phyloP scores from a whole-genome alignment of 2,329 filamentous ascomycete species.

The Stagonosporopsis chrysanthemi region DNA sequence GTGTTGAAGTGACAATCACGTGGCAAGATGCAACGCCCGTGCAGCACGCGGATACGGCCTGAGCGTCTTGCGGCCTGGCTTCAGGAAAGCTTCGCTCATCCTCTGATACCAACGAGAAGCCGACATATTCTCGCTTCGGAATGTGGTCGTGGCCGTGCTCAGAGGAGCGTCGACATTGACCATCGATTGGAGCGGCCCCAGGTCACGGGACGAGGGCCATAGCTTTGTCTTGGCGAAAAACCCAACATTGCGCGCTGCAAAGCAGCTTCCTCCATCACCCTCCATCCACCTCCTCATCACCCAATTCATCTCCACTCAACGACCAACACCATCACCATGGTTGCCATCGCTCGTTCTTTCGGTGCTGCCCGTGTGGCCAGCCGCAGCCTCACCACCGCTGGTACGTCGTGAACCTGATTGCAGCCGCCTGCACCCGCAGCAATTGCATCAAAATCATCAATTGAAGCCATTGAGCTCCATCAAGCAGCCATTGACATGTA shows the following conservation, averaged over 20 bases:
- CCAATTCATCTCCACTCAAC: constrained; percentile 52
- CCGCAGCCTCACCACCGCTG: constrained; percentile 50
- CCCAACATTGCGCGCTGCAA: neutral
- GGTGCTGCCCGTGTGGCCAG: constrained; percentile 51
- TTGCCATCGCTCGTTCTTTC: constrained; percentile 51
- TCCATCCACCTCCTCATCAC: constrained; percentile 26
- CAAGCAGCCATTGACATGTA: constrained; percentile 45
- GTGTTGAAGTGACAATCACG: constrained; percentile 19
- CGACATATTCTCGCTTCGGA: no score
- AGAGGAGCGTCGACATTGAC: no score
- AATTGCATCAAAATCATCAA: constrained; percentile 32
- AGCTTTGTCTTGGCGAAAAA: no score
- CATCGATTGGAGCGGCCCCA: no score
- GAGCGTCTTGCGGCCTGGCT: constrained; percentile 31
- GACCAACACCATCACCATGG: constrained; percentile 49
- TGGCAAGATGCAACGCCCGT: constrained; percentile 5
- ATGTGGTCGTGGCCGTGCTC: no score
- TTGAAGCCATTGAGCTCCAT: constrained; percentile 39
- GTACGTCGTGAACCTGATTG: constrained; percentile 35
- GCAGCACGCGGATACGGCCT: constrained; percentile 19
- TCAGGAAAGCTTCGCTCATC: constrained; percentile 1
- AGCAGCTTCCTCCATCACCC: constrained; percentile 21
- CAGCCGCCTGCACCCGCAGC: constrained; percentile 43
- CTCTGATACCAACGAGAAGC: no score
- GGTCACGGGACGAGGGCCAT: no score